Base-by-base conservation (phyloP, 23 red algal genomes). In the Pyropia yezoensis region DNA sequence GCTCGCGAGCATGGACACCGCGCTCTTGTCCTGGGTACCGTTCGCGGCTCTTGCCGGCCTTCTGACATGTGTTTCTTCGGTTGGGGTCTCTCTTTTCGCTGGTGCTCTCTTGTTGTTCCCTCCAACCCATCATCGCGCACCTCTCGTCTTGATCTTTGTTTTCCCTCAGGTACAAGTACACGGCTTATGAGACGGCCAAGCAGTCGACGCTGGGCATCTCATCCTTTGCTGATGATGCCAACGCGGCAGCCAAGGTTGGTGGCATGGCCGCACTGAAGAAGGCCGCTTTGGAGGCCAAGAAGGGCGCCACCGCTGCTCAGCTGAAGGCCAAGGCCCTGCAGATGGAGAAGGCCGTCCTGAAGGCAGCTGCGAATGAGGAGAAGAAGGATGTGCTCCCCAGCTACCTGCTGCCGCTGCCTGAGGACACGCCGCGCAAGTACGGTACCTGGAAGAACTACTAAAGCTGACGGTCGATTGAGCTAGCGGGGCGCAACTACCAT, bases 371-470 rank as follows among this genome's bases (percentile, higher is more conserved):
- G 25, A 80, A 32, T 17, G 27, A 19, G 49, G 26, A 29, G 53
- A 59, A 70, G 54, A 74, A 63, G 14, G 71, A 73, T 25, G 66
- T 78, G 47, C 52, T 88, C 1, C 83, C 83, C 15, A 62, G 66
- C 50, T 88, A 88, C 61, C 69, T 88, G 27, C 69, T 71, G 57
- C 75, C 83, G n/a, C 62, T 88, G 16, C 83, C 83, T 12, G 83
- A 88, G 24, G 83, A 88, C 54, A 67, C 73, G 14, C 83, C 83
- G 14, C 50, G 83, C 24, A 78, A 73, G 75, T 71, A 73, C 21
- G 49, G 34, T 21, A 72, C 83, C 13, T 88, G 83, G 83, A 88
- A 88, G 67, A 88, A 88, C 74, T 88, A 79, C 34, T 59, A 64
- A 8, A 47, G 39, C 39, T 3, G 39, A 47, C 9, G 39, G 39